Conservation (phyloP, 2,329 filamentous ascomycete species). For the Pseudopithomyces chartarum region DNA sequence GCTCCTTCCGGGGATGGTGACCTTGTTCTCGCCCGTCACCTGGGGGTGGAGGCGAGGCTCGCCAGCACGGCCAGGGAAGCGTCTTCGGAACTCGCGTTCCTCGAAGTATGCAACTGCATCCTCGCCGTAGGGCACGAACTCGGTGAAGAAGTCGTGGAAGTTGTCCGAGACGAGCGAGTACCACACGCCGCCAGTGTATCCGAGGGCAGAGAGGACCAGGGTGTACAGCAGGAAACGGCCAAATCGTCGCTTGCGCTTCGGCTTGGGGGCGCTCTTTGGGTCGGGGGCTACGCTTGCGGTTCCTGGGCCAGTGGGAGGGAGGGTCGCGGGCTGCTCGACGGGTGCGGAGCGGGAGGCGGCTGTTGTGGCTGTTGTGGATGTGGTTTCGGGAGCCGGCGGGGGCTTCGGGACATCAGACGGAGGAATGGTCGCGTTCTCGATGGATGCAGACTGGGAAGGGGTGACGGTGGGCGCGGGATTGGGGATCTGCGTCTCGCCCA, state of each 20-base stretch:
- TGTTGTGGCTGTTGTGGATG: slow-evolving; percentile 25
- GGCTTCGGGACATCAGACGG: slow-evolving; percentile 55
- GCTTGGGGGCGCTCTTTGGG: slow-evolving; percentile 52
- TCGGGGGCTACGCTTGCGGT: slow-evolving; percentile 48
- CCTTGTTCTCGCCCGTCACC: slow-evolving; percentile 65
- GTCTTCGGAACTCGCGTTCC: slow-evolving; percentile 88
- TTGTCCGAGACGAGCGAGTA: slow-evolving; percentile 94
- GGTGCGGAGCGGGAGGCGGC: slow-evolving; percentile 41
- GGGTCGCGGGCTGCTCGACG: slow-evolving; percentile 36
- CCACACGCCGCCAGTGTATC: slow-evolving; percentile 87
- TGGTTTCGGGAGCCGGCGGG: slow-evolving; percentile 48
- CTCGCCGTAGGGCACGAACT: slow-evolving; percentile 93
- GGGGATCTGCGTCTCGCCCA: slow-evolving; percentile 44
- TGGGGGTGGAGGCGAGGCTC: slow-evolving; percentile 51
- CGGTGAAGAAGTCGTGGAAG: slow-evolving; percentile 99
- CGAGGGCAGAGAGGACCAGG: slow-evolving; percentile 74
- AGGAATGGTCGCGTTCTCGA: slow-evolving; percentile 49
- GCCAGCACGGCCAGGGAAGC: slow-evolving; percentile 64
- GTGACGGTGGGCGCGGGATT: slow-evolving; percentile 42
- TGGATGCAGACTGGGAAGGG: slow-evolving; percentile 40
- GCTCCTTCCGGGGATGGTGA: slow-evolving; percentile 84
- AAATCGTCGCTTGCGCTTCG: slow-evolving; percentile 73
- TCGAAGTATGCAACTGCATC: slow-evolving; percentile 94
- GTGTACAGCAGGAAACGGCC: slow-evolving; percentile 74
- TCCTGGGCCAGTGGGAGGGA: slow-evolving; percentile 50